phyloP scores from a whole-genome alignment of 2,329 filamentous ascomycete species.

The Corinectria fuckeliana region DNA sequence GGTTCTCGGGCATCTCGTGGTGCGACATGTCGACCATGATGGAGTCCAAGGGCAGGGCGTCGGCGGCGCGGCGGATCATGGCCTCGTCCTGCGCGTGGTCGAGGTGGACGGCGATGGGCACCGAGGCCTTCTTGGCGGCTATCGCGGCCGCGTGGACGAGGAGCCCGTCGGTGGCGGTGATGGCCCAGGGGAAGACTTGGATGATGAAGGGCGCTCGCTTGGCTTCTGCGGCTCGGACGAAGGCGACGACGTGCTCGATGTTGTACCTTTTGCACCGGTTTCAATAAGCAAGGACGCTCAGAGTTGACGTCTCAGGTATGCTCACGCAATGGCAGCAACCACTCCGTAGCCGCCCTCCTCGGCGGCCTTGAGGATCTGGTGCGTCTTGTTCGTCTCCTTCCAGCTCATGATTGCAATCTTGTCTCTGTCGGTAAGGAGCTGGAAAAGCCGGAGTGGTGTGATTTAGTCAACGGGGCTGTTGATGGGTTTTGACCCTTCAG shows the following conservation, averaged over 20 bases:
- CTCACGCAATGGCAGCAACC: constrained; percentile 21
- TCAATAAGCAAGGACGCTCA: constrained; percentile 35
- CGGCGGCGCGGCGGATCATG: constrained; percentile 60
- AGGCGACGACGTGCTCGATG: constrained; percentile 72
- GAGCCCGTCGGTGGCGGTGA: constrained; percentile 63
- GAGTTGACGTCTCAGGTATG: background rate
- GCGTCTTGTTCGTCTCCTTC: constrained; percentile 23
- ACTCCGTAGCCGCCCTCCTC: constrained; percentile 25
- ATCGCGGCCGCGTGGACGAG: constrained; percentile 58
- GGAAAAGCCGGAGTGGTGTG: background rate
- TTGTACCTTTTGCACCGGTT: constrained; percentile 61
- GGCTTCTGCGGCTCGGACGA: constrained; percentile 70
- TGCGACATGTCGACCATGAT: constrained; percentile 84
- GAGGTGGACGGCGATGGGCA: constrained; percentile 68
- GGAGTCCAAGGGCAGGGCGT: constrained; percentile 67
- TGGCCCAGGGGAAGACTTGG: constrained; percentile 75
- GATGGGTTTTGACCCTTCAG: background rate
- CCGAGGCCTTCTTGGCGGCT: constrained; percentile 60
- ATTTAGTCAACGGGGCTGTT: background rate
- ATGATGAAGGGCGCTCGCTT: constrained; percentile 71
- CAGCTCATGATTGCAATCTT: constrained; percentile 11
- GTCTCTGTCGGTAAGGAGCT: background rate
- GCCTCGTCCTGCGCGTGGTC: constrained; percentile 68
- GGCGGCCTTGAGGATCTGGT: constrained; percentile 26
- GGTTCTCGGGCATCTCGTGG: constrained; percentile 73